Percentiles rank a stretch among this genome's conserved stretches.
phyloP scores from a whole-genome alignment of 2,329 filamentous ascomycete genomes.

The Aschersonia sp. region DNA sequence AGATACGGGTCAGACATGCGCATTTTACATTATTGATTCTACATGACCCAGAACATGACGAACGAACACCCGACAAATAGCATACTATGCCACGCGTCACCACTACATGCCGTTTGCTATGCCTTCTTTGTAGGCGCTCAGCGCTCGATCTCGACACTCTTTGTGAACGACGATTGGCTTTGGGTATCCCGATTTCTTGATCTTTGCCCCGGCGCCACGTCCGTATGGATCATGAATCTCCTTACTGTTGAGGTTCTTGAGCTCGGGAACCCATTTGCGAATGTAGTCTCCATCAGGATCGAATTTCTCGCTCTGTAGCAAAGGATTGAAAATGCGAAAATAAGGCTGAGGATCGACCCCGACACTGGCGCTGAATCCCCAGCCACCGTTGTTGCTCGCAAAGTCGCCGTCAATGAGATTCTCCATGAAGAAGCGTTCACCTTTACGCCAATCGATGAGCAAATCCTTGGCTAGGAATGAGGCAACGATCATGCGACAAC shows the following conservation, averaged over 20 bases:
- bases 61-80: background rate
- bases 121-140: slow-evolving; percentile 53
- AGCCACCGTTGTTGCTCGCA: slow-evolving; percentile 57
- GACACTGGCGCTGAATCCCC: slow-evolving; percentile 44
- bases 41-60: background rate
- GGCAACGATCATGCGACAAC: slow-evolving; percentile 70
- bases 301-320: slow-evolving; percentile 76
- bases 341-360: slow-evolving; percentile 81
- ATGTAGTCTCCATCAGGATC: slow-evolving; percentile 70
- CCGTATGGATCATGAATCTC: slow-evolving; percentile 72
- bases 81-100: slow-evolving; percentile 1
- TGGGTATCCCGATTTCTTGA: slow-evolving; percentile 58
- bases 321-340: slow-evolving; percentile 79
- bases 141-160: slow-evolving; percentile 47
- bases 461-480: slow-evolving; percentile 72
- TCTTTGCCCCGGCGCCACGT: slow-evolving; percentile 42
- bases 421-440: slow-evolving; percentile 74
- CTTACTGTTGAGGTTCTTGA: slow-evolving; percentile 46
- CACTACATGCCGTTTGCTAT: slow-evolving; percentile 14
- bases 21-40: background rate
- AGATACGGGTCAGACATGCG: slow-evolving; percentile 49
- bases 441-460: slow-evolving; percentile 69
- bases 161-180: slow-evolving; percentile 63
- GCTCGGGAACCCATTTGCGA: slow-evolving; percentile 66
- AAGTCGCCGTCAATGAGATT: slow-evolving; percentile 68